Conservation (phyloP, 352 stramenopile genomes). For the Phytophthora citricola region DNA sequence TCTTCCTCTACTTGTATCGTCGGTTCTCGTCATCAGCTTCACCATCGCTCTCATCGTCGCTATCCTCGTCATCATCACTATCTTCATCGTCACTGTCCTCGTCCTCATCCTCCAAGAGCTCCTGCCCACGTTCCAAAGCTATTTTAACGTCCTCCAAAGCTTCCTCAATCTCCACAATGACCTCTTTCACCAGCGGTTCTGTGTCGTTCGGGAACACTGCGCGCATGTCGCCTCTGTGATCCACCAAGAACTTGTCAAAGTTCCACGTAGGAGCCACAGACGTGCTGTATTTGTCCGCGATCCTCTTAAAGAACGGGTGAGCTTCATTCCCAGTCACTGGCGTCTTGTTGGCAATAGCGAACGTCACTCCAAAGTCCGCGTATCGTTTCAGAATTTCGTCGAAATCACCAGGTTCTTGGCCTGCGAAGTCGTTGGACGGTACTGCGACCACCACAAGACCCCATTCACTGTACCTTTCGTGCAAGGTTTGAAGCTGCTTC, state of each 20-base stretch:
- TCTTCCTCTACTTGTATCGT: constrained; percentile 6
- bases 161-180: constrained; percentile 72
- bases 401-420: constrained; percentile 51
- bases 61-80: constrained; percentile 11
- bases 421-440: constrained; percentile 75
- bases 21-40: constrained; percentile 3
- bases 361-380: constrained; percentile 52
- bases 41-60: constrained; percentile 4
- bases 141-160: constrained; percentile 55
- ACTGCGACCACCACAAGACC: constrained; percentile 70
- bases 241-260: constrained; percentile 86
- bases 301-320: constrained; percentile 69
- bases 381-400: constrained; percentile 61
- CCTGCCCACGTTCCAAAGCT: constrained; percentile 16
- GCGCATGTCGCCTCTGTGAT: constrained; percentile 61
- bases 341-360: constrained; percentile 61
- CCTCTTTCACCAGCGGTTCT: constrained; percentile 62
- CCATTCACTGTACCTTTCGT: constrained; percentile 47
- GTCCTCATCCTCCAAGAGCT: constrained; percentile 19
- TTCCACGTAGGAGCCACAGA: constrained; percentile 81
- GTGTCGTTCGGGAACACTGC: constrained; percentile 82
- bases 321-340: constrained; percentile 52
- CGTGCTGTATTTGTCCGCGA: constrained; percentile 67
- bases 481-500: constrained; percentile 56
- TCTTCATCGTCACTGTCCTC: constrained; percentile 13